Percentiles rank a stretch among this genome's conserved stretches.
phyloP scores from a whole-genome alignment of 2,329 filamentous ascomycete species.

The Fusarium sp. region DNA sequence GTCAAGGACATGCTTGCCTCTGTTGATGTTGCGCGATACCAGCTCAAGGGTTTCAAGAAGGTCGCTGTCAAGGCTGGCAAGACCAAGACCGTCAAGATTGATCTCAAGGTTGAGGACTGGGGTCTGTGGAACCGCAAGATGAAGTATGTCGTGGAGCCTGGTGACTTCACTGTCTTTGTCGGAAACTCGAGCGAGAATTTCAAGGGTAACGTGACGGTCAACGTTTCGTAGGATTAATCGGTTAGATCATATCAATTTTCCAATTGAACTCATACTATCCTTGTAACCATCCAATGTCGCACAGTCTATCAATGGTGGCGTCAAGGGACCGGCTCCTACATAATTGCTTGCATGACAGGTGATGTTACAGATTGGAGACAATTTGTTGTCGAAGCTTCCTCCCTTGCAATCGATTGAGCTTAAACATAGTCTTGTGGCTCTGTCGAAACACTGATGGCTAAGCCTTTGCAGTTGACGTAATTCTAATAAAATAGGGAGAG shows the following conservation, averaged over 20 bases:
- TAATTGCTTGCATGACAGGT: background rate
- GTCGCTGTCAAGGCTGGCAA: constrained; percentile 70
- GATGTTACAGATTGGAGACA: background rate
- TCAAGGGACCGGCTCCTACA: background rate
- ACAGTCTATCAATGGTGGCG: background rate
- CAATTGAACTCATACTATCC: background rate
- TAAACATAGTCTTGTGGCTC: rapidly evolving
- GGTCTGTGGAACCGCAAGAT: constrained; percentile 71
- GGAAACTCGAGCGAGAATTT: constrained; percentile 71
- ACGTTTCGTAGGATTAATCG: constrained; percentile 54
- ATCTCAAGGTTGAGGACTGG: constrained; percentile 67
- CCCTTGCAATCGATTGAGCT: background rate
- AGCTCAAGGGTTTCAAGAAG: constrained; percentile 77
- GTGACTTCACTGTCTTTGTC: constrained; percentile 72
- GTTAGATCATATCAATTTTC: background rate
- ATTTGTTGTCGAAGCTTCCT: background rate
- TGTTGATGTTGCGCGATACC: constrained; percentile 73
- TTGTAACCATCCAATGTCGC: background rate
- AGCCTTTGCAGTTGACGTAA: background rate
- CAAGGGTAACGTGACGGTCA: constrained; percentile 67
- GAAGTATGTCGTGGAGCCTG: constrained; percentile 80
- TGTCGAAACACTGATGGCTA: background rate
- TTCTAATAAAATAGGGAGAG: background rate
- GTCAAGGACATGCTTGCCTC: constrained; percentile 71
- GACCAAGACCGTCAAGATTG: constrained; percentile 64